These are phyloP conservation scores for Gardenia jasminoides DNA, from an alignment of 257 asterid species.

Conservation along the genomic window DNA sequence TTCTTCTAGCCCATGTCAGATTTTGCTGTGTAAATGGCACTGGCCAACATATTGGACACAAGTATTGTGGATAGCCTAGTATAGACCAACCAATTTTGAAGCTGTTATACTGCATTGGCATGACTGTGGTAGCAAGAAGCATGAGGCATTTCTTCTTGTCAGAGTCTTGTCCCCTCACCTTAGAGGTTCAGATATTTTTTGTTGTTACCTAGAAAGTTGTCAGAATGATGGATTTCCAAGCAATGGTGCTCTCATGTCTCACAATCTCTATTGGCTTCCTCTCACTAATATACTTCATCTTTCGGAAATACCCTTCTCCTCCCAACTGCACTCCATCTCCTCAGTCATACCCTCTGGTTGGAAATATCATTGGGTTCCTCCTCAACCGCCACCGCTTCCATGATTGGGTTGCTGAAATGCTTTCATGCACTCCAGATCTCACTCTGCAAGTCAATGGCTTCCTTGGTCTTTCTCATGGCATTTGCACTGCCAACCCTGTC, in stretches of 20 bases:
- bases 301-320: neutral
- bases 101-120: neutral
- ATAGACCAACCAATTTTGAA: neutral
- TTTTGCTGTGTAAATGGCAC: neutral
- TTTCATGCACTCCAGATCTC: conserved; percentile 33
- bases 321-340: conserved; percentile 27
- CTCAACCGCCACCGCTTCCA: conserved; percentile 40
- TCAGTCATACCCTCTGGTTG: conserved; percentile 34
- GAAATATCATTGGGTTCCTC: conserved; percentile 37
- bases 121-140: neutral
- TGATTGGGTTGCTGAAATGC: conserved; percentile 39
- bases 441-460: conserved; percentile 40
- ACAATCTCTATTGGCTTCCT: conserved; percentile 10
- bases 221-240: conserved; percentile 14
- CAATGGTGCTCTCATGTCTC: neutral
- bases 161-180: neutral
- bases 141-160: neutral
- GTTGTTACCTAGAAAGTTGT: neutral
- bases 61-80: neutral
- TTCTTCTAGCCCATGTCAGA: no score
- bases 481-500: conserved; percentile 40
- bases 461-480: conserved; percentile 35
- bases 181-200: neutral
- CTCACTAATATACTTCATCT: conserved; percentile 12
- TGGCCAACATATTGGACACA: neutral